These are phyloP conservation scores for Trichomonascaceae sp. DNA, from an alignment of 1,139 yeast species.

Conservation along the genomic window DNA sequence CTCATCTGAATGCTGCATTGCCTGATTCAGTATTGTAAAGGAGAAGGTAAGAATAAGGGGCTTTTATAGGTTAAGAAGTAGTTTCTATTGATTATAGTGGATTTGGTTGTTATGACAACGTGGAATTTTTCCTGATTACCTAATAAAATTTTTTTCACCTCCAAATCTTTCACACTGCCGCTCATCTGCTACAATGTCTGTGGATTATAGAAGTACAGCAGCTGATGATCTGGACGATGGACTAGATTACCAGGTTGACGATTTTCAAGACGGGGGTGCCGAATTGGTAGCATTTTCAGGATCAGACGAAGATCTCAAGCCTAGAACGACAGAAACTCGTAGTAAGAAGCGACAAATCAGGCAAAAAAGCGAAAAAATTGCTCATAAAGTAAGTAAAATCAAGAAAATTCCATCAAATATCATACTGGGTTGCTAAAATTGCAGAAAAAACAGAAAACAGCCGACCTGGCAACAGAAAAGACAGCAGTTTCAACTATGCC, in stretches of 20 bases:
- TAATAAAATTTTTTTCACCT: neutral
- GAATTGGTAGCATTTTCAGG: constrained; percentile 24
- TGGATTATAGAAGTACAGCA: constrained; percentile 13
- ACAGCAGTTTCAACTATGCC: constrained; percentile 44
- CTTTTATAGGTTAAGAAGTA: neutral
- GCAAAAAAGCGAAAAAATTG: constrained; percentile 18
- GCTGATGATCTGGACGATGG: constrained; percentile 68
- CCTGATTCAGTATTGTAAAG: neutral
- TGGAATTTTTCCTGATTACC: neutral
- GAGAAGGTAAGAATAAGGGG: neutral
- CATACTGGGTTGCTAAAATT: constrained; percentile 30
- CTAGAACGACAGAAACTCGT: constrained; percentile 14
- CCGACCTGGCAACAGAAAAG: constrained; percentile 49
- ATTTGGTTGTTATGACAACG: neutral
- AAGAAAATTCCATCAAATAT: constrained; percentile 11
- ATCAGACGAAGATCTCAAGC: constrained; percentile 14
- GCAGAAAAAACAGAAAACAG: constrained; percentile 56
- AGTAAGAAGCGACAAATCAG: constrained; percentile 16
- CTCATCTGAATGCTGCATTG: constrained; percentile 8
- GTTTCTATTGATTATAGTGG: neutral
- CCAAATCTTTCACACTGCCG: neutral
- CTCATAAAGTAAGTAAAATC: constrained; percentile 13
- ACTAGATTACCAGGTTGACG: constrained; percentile 48
- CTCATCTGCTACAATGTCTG: neutral
- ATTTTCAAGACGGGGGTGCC: constrained; percentile 33